Evolutionary conservation across 2,329 filamentous ascomycete genomes (phyloP), one percentile per base, ranked within the genome.

Genomic region (Chrysoporthe austroafricana): DNA sequence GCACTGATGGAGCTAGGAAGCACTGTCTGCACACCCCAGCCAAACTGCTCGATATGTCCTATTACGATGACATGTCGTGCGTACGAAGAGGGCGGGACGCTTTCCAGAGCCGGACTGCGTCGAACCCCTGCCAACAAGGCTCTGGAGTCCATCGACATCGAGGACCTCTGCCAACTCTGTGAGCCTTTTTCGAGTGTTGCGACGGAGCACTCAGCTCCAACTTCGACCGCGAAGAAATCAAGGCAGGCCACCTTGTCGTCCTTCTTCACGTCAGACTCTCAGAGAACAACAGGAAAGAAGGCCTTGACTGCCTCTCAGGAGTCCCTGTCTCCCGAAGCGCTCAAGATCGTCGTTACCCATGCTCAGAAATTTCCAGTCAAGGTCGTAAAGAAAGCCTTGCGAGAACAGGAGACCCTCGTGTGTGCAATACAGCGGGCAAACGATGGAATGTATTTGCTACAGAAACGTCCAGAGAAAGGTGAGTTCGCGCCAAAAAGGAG

Each of bases 1-100:
- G 88, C 85, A 0, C 76, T 90, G 36, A 90, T 90, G 88, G 88
- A 90, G 73, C 79, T 90, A 4, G 88, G 88, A 3, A 89, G 86
- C 70, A 90, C 88, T 0, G 74, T 90, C 1, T 90, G 88, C 71
- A 83, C 82, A 7, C 87, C 88, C 0, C 85, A 85, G 71, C 88
- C 88, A 1, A 83, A 85, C 62, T 90, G 88, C 71, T 75, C 75
- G 2, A 72, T 73, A 1, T 88, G 86, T 65, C 86, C 86, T 1
- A 79, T 88, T 59, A 83, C 77, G 0, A 74, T 76, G 2, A 86
- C 83, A 0, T 88, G 86, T 69, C 82, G 83, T 5, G 84, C 80
- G 0, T 87, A 84, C 71, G 73, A 73, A 3, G 86, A 88, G 67
- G 85, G 84, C 1, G 64, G 77, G 2, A 71, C 75, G 0, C 65